Percentiles rank a stretch among this genome's conserved stretches.
phyloP scores from a whole-genome alignment of 2,329 filamentous ascomycete species.

The Ceratocystis lukuohia region DNA sequence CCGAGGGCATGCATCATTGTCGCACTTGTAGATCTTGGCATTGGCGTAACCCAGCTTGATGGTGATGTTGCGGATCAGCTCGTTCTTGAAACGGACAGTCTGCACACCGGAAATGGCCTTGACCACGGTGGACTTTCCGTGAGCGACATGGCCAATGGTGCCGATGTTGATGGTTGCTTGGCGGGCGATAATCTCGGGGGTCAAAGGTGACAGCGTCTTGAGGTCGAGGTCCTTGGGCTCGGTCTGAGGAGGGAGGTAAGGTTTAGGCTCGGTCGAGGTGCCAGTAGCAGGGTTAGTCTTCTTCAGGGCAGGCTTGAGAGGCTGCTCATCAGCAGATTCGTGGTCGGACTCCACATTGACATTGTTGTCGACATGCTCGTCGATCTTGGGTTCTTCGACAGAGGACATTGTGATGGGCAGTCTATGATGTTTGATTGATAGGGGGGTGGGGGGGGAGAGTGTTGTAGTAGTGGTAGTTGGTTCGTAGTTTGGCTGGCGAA shows the following conservation, averaged over 20 bases:
- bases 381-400: conserved; percentile 50
- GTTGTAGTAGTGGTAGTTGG: not conserved
- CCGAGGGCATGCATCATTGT: conserved; percentile 78
- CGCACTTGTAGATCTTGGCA: conserved; percentile 98
- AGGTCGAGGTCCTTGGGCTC: conserved; percentile 83
- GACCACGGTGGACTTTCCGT: conserved; percentile 97
- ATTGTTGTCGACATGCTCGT: conserved; percentile 48
- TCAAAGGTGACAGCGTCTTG: conserved; percentile 64
- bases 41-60: conserved; percentile 99
- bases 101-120: conserved; percentile 98
- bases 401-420: conserved; percentile 34
- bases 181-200: conserved; percentile 90
- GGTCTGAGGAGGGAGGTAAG: conserved; percentile 67
- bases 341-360: conserved; percentile 47
- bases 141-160: conserved; percentile 95
- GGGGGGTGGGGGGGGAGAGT: not conserved
- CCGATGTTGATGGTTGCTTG: conserved; percentile 99
- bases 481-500: conserved; percentile 6
- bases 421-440: not conserved
- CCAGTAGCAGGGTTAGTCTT: conserved; percentile 34
- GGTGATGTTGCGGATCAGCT: conserved; percentile 96
- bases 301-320: conserved; percentile 76
- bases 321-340: conserved; percentile 45
- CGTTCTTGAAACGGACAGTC: conserved; percentile 99
- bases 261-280: conserved; percentile 37